phyloP scores from a whole-genome alignment of 2,329 filamentous ascomycete genomes.

The Fusarium sp. region DNA sequence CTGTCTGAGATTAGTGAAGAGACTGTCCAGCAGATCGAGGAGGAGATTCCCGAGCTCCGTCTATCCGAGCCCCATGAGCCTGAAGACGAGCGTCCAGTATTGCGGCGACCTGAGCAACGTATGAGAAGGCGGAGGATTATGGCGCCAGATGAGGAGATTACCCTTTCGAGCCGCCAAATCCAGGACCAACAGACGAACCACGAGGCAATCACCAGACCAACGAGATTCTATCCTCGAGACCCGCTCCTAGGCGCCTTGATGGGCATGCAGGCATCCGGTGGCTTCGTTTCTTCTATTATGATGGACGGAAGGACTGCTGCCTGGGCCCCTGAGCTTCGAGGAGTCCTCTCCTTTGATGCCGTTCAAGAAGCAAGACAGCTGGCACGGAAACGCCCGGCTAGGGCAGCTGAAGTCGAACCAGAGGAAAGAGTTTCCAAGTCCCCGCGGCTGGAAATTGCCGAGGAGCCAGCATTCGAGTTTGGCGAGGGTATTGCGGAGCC shows the following conservation, averaged over 20 bases:
- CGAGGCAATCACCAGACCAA: constrained; percentile 85
- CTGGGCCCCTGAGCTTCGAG: constrained; percentile 95
- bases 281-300: constrained; percentile 91
- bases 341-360: constrained; percentile 85
- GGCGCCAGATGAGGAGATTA: constrained; percentile 81
- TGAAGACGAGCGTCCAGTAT: constrained; percentile 66
- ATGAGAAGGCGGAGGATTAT: constrained; percentile 83
- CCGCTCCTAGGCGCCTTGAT: constrained; percentile 87
- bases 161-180: constrained; percentile 81
- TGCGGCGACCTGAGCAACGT: constrained; percentile 77
- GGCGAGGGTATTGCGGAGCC: constrained; percentile 64
- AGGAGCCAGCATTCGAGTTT: constrained; percentile 69
- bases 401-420: constrained; percentile 81
- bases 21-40: constrained; percentile 69
- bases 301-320: constrained; percentile 80
- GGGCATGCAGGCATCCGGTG: constrained; percentile 91
- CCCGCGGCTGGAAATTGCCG: constrained; percentile 75
- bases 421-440: constrained; percentile 75
- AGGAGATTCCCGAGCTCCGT: constrained; percentile 65
- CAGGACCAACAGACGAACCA: constrained; percentile 88
- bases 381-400: constrained; percentile 94
- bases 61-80: constrained; percentile 72
- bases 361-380: constrained; percentile 81
- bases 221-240: constrained; percentile 87
- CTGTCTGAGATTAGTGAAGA: constrained; percentile 77